A percentile compares a stretch with the other conserved stretches of the same genome.
Conservation (phyloP, 306 rosid genomes). For the Dryas octopetala region DNA sequence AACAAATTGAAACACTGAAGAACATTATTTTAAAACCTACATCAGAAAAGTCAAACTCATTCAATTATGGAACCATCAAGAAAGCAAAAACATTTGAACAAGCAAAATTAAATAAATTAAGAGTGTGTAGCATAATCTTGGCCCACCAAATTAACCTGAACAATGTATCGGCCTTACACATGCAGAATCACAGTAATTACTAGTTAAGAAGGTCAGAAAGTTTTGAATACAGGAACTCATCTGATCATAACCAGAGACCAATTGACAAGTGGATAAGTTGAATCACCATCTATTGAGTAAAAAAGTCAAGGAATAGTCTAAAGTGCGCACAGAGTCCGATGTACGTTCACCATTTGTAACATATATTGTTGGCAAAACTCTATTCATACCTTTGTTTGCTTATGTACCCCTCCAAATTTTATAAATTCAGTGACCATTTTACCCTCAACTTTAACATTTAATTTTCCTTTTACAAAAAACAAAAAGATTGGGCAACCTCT, state of each 20-base stretch:
- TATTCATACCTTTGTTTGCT: too few relatives aligned
- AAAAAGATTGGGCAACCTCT: too few relatives aligned
- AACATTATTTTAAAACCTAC: not conserved
- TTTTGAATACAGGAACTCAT: not conserved
- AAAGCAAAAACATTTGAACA: not conserved
- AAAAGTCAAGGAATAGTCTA: not conserved
- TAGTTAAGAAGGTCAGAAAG: not conserved
- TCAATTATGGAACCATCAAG: not conserved
- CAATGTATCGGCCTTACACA: not conserved
- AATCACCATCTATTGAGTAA: not conserved
- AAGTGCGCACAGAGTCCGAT: not conserved
- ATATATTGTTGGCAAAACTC: not conserved
- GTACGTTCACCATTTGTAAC: not conserved
- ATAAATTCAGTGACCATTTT: too few relatives aligned
- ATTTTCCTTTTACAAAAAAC: too few relatives aligned
- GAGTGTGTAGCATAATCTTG: not conserved
- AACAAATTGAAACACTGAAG: slow-evolving; percentile 12
- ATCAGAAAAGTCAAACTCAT: not conserved
- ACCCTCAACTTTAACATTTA: too few relatives aligned
- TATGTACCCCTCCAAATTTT: too few relatives aligned
- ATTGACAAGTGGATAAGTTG: not conserved
- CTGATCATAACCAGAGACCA: not conserved
- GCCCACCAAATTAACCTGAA: not conserved
- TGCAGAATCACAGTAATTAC: not conserved
- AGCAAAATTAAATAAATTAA: not conserved